Conservation (phyloP, 2,329 filamentous ascomycete species). For the Chaetomiaceae sp. region DNA sequence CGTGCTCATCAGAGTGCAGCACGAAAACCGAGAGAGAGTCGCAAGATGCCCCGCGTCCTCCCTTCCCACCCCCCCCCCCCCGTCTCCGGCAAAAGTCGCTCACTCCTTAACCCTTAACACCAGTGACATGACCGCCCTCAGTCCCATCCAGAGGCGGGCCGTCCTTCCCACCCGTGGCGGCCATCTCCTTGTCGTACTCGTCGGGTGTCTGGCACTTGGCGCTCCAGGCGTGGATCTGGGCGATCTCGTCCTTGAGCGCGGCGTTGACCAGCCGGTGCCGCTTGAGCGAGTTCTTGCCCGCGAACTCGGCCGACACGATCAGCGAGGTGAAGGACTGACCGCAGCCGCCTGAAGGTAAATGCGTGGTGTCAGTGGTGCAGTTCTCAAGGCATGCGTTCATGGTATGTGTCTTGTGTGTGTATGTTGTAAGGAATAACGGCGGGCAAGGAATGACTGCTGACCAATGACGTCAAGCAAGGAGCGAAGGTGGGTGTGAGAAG, state of each 20-base stretch:
- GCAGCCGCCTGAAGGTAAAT: conserved; percentile 59
- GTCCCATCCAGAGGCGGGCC: conserved; percentile 40
- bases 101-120: conserved; percentile 29
- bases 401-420: too few species aligned
- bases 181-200: conserved; percentile 61
- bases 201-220: conserved; percentile 89
- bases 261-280: conserved; percentile 82
- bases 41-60: too few species aligned
- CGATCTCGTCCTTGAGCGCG: conserved; percentile 79
- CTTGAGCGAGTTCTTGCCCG: conserved; percentile 69
- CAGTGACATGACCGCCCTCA: conserved; percentile 38
- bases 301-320: conserved; percentile 61
- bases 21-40: too few species aligned
- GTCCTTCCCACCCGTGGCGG: conserved; percentile 26
- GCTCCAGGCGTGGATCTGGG: conserved; percentile 89
- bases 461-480: conserved; percentile 24
- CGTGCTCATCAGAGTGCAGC: too few species aligned
- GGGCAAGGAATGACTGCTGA: too few species aligned
- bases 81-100: too few species aligned
- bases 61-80: too few species aligned
- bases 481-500: background rate
- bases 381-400: too few species aligned
- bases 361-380: too few species aligned
- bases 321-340: conserved; percentile 55
- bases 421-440: too few species aligned